Evolutionary conservation across 192 early-diverging fungal genomes (phyloP), one percentile per base, ranked within the genome.

Genomic region (Glomus cerebriforme): DNA sequence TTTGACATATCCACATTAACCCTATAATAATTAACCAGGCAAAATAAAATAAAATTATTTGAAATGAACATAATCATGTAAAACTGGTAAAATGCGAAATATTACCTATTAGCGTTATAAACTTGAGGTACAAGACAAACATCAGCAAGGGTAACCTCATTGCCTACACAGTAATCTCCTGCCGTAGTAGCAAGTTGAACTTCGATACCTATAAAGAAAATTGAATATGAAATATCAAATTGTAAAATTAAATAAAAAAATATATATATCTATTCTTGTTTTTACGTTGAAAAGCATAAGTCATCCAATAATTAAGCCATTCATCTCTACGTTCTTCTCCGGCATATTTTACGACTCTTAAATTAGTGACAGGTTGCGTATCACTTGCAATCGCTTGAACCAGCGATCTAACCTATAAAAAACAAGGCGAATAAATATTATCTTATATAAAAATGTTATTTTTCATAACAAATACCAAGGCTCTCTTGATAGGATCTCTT

Each of bases 311-410:
- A 43, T 82, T 83, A 27, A 88, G 90, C 92, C 90, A 91, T 82
- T 95, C 87, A 81, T 45, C 66, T 76, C 82, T 81, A 81, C 84
- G 79, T 75, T 86, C 78, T 49, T 87, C 88, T 1, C 88, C 90
- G 22, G 92, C 82, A 67, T 92, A 84, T 13, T 86, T 84, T 73
- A 94, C 79, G 1, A 98, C 90, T 47, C 88, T 77, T 77, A 96
- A 80, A 83, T 98, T 98, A 79, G 95, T 92, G 59, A 96, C 75
- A 22, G 97, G 97, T 79, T 96, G 95, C 64, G 92, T 97, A 75
- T 96, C 97, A 81, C 92, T 86, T 47, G 90, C 89, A 27, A 98
- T 91, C 12, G 90, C 82, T 69, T 86, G 83, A 12, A 91, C 86
- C 49, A 98, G 87, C 1, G 91, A 86, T 39, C 95, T 88, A 35